Percentiles rank a stretch among this genome's conserved stretches.
Conservation (phyloP, 73 alveolate species). For the Paraurostyla sp. region DNA sequence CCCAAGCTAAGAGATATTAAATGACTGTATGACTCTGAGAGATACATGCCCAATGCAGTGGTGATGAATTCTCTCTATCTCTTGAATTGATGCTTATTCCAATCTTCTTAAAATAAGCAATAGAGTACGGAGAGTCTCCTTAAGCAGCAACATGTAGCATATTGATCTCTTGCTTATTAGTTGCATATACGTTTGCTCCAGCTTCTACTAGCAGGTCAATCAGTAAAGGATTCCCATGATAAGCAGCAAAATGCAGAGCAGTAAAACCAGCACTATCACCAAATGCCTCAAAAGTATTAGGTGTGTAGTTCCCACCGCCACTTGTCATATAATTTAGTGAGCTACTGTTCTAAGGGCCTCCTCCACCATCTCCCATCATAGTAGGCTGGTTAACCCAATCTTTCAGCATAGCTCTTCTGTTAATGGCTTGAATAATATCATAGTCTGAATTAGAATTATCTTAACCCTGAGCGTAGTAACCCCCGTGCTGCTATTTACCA, state of each 20-base stretch:
- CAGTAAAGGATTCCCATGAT: constrained; percentile 71
- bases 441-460: constrained; percentile 12
- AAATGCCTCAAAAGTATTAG: background rate
- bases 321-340: background rate
- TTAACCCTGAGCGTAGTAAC: background rate
- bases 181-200: constrained; percentile 74
- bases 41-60: constrained; percentile 88
- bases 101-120: constrained; percentile 34
- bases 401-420: constrained; percentile 3
- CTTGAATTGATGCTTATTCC: constrained; percentile 52
- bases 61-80: constrained; percentile 76
- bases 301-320: too few relatives aligned
- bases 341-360: background rate
- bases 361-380: background rate
- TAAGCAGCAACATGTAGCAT: constrained; percentile 82
- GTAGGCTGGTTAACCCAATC: constrained; percentile 37
- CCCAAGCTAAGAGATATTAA: constrained; percentile 73
- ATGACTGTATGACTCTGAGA: constrained; percentile 74
- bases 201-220: constrained; percentile 57
- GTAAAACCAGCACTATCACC: constrained; percentile 69
- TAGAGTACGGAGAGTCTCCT: constrained; percentile 79
- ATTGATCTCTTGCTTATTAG: constrained; percentile 71
- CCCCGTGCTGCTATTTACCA: background rate
- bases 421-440: background rate
- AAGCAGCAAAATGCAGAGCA: constrained; percentile 80